Base-by-base conservation (phyloP, 106 monocot genomes). In the Allium sativum region DNA sequence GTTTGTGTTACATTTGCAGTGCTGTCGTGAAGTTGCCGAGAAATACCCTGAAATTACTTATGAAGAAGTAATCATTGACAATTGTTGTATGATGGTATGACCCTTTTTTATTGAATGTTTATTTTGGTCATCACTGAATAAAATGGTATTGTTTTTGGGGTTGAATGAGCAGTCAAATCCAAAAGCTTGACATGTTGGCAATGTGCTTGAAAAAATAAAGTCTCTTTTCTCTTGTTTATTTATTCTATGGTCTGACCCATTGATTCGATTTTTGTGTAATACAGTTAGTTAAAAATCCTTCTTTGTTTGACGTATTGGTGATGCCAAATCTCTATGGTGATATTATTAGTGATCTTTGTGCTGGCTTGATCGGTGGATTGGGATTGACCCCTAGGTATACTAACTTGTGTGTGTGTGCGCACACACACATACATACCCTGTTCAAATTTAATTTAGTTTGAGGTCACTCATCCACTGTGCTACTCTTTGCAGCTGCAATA, bases 291-390 rank as follows among this genome's bases (percentile, higher is more conserved):
- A 96, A 96, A 66, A 87, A 90, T 64, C 95, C 90, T 42, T 48
- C 77, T 10, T 78, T 90, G 0, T 96, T 96, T 80, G 95, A 96
- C 74, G 90, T 96, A 12, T 21, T 96, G 45, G 95, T 96, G 61
- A 96, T 90, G 90, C 95, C 95, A 42, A 96, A 96, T 73, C 77
- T 90, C 42, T 96, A 96, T 43, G 95, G 95, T 71, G 95, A 96
- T 55, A 96, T 96, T 40, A 96, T 96, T 44, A 96, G 95, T 62
- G 95, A 96, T 56, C 95, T 96, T 16, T 96, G 95, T 73, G 95
- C 95, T 44, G 95, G 90, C 18, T 79, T 90, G 60, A 96, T 96
- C 65, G 95, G 95, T n/a, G 95, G 95, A 8, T 74, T 96, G 65
- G 95, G 95, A 42, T 65, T 90, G 48, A 90, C 95, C 67, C 95